Percentiles rank a stretch among this genome's conserved stretches.
phyloP scores from a whole-genome alignment of 805 yeast species.

The Cyberlindnera bimundalis region DNA sequence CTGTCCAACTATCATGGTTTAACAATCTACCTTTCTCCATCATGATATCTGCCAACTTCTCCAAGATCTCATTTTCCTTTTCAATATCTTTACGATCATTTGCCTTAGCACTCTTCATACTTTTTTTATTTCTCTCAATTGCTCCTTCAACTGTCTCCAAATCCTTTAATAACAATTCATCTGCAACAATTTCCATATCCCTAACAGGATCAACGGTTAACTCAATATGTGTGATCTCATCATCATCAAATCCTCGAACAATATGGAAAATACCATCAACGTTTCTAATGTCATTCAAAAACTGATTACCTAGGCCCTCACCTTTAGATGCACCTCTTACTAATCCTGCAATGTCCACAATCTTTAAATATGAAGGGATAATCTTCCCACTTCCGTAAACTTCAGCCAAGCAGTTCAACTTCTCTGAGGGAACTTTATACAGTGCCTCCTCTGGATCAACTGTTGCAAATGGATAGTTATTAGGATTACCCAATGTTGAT shows the following conservation, averaged over 20 bases:
- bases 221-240: slow-evolving; percentile 74
- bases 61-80: slow-evolving; percentile 35
- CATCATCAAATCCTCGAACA: slow-evolving; percentile 71
- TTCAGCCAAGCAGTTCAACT: slow-evolving; percentile 51
- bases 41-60: slow-evolving; percentile 44
- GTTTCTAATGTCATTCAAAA: slow-evolving; percentile 70
- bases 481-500: slow-evolving; percentile 68
- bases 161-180: slow-evolving; percentile 75
- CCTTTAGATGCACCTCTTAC: slow-evolving; percentile 82
- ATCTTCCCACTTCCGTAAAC: slow-evolving; percentile 59
- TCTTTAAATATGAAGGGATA: slow-evolving; percentile 65
- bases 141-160: slow-evolving; percentile 62
- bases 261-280: slow-evolving; percentile 83
- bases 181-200: slow-evolving; percentile 71
- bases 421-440: slow-evolving; percentile 64
- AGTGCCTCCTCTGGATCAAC: slow-evolving; percentile 75
- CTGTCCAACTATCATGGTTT: slow-evolving; percentile 56
- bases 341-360: slow-evolving; percentile 79
- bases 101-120: slow-evolving; percentile 37
- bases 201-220: slow-evolving; percentile 69
- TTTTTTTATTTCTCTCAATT: slow-evolving; percentile 48
- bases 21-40: slow-evolving; percentile 64
- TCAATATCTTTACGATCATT: slow-evolving; percentile 47
- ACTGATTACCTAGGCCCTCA: slow-evolving; percentile 80
- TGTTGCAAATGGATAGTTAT: slow-evolving; percentile 80